phyloP scores from a whole-genome alignment of 768 basidiomycete genomes.

The Rhodosporidiobolus sp. region DNA sequence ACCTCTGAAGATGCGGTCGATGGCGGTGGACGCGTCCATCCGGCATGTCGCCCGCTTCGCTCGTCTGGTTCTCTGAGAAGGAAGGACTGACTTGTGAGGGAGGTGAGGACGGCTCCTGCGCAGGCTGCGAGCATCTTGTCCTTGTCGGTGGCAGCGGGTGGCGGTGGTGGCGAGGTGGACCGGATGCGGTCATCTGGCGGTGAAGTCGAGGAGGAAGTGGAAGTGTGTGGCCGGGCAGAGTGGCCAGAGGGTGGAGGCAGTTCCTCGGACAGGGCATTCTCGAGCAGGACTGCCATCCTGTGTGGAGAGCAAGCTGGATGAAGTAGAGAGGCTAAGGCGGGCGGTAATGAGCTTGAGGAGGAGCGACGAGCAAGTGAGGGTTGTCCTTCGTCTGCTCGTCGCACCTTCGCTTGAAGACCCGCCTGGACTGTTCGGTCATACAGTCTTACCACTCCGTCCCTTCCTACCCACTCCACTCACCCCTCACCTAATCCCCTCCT shows the following conservation, averaged over 20 bases:
- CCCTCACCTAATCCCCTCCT: neutral
- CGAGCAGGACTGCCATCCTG: constrained; percentile 2
- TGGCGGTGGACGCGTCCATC: no score
- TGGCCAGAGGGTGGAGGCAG: neutral
- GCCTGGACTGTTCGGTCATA: no score
- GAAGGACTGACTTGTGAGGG: constrained; percentile 39
- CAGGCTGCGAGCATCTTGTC: constrained; percentile 43
- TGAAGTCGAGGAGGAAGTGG: neutral
- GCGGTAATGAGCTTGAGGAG: neutral
- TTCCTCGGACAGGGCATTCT: constrained; percentile 25
- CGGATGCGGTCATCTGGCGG: neutral
- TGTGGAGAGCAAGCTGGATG: neutral
- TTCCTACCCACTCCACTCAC: neutral
- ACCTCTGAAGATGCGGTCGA: no score
- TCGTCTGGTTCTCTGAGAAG: neutral
- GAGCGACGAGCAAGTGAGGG: neutral
- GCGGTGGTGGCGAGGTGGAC: neutral
- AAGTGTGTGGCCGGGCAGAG: neutral
- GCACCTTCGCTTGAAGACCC: neutral
- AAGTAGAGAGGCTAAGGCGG: neutral
- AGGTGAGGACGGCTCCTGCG: constrained; percentile 40
- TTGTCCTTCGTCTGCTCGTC: neutral
- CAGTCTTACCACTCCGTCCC: no score
- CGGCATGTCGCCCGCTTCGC: no score
- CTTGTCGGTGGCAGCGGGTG: constrained; percentile 4